phyloP scores from a whole-genome alignment of 495 filamentous ascomycete genomes.

The Lineolata rhizophorae region DNA sequence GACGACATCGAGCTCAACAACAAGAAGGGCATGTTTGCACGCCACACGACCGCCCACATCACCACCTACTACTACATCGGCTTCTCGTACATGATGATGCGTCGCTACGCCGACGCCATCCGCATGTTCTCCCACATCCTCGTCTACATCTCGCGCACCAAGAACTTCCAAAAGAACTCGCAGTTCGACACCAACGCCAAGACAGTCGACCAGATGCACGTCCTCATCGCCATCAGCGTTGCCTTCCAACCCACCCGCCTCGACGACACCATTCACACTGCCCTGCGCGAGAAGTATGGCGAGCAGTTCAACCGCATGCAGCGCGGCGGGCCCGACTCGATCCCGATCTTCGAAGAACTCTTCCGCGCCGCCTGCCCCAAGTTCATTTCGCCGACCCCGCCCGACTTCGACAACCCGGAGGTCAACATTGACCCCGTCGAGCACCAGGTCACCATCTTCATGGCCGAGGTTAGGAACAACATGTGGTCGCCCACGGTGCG shows the following conservation, averaged over 20 bases:
- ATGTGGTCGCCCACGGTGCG: slow-evolving; percentile 87
- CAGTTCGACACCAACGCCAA: slow-evolving; percentile 96
- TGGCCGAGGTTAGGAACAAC: slow-evolving; percentile 97
- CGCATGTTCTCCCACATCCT: slow-evolving; percentile 99
- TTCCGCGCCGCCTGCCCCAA: slow-evolving; percentile 93
- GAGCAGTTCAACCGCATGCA: slow-evolving; percentile 92
- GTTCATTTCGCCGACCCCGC: slow-evolving; percentile 94
- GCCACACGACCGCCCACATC: slow-evolving; percentile 98
- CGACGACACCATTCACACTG: slow-evolving; percentile 97
- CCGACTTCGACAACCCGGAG: slow-evolving; percentile 88
- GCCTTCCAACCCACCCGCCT: slow-evolving; percentile 90
- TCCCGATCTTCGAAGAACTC: slow-evolving; percentile 91
- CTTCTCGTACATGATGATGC: slow-evolving; percentile 99
- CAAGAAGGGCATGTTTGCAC: slow-evolving; percentile 99
- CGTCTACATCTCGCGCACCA: slow-evolving; percentile 94
- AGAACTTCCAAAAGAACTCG: slow-evolving; percentile 98
- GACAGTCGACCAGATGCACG: slow-evolving; percentile 99
- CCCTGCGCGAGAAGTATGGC: slow-evolving; percentile 93
- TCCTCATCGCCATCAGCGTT: slow-evolving; percentile 93
- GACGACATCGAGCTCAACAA: slow-evolving; percentile 99
- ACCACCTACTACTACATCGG: slow-evolving; percentile 99
- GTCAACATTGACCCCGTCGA: slow-evolving; percentile 91
- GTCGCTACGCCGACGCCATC: slow-evolving; percentile 94
- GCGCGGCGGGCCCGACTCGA: slow-evolving; percentile 79
- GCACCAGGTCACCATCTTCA: slow-evolving; percentile 92